Percentiles rank a stretch among this genome's conserved stretches.
These are phyloP conservation scores for Retiboletus flavoniger DNA, from an alignment of 1,284 basidiomycete species.

Conservation along the genomic window DNA sequence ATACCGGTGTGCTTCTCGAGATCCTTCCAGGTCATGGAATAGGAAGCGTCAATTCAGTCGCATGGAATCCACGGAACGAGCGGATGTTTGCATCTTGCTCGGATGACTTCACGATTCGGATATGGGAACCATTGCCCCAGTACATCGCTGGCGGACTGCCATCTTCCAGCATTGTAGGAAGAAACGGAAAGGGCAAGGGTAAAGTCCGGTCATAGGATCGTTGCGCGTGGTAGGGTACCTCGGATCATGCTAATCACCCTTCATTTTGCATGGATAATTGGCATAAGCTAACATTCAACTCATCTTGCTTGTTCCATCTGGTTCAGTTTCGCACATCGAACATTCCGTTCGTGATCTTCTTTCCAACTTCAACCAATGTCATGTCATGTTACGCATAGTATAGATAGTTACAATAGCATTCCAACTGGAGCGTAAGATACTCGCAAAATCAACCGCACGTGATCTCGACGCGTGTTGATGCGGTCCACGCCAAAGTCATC, in stretches of 20 bases:
- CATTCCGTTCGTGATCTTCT: conserved; percentile 26
- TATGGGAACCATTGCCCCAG: conserved; percentile 70
- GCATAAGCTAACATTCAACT: conserved; percentile 33
- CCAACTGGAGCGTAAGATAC: conserved; percentile 20
- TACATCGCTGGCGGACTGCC: conserved; percentile 6
- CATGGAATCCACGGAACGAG: conserved; percentile 89
- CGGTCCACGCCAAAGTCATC: not conserved
- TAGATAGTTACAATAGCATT: conserved; percentile 38
- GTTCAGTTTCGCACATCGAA: conserved; percentile 29
- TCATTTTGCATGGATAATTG: conserved; percentile 30
- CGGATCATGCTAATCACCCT: conserved; percentile 22
- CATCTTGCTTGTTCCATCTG: conserved; percentile 31
- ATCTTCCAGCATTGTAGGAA: conserved; percentile 18
- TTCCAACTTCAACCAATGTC: conserved; percentile 23
- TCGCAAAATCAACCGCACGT: conserved; percentile 26
- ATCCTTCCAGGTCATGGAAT: conserved; percentile 79
- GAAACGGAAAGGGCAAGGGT: conserved; percentile 61
- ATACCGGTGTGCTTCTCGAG: conserved; percentile 80
- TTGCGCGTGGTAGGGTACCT: conserved; percentile 21
- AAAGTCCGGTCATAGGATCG: conserved; percentile 60
- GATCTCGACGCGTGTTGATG: conserved; percentile 14
- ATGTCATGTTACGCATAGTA: conserved; percentile 36
- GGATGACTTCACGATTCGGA: conserved; percentile 81
- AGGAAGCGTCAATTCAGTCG: conserved; percentile 92
- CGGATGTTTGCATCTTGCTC: conserved; percentile 93